These are phyloP conservation scores for Lodderomyces metapsilosis DNA, from an alignment of 1,139 yeast species.

Conservation along the genomic window DNA sequence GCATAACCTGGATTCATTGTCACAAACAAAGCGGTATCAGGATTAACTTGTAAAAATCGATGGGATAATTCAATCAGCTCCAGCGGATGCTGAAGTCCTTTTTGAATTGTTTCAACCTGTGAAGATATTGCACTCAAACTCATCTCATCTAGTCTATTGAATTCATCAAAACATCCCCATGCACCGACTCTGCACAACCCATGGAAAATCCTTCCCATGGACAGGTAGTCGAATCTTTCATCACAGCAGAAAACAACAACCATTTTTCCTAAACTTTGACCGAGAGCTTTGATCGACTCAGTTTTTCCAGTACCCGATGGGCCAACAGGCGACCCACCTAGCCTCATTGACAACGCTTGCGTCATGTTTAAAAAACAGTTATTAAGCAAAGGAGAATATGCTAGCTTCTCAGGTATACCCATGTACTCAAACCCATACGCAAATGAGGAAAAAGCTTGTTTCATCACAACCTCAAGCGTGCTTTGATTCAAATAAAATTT, in stretches of 20 bases:
- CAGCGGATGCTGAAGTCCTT: slow-evolving; percentile 26
- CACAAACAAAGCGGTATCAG: slow-evolving; percentile 72
- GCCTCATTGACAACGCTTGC: slow-evolving; percentile 67
- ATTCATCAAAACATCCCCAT: slow-evolving; percentile 97
- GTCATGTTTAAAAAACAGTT: slow-evolving; percentile 68
- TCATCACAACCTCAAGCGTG: slow-evolving; percentile 39
- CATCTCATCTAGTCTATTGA: slow-evolving; percentile 72
- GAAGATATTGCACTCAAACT: slow-evolving; percentile 85
- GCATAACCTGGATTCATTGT: slow-evolving; percentile 92
- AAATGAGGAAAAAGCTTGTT: slow-evolving; percentile 53
- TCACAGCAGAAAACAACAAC: slow-evolving; percentile 91
- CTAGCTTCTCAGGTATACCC: slow-evolving; percentile 74
- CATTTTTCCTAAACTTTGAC: slow-evolving; percentile 74
- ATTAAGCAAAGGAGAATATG: slow-evolving; percentile 72
- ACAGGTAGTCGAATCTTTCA: slow-evolving; percentile 78
- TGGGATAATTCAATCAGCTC: slow-evolving; percentile 50
- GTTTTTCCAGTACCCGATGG: slow-evolving; percentile 99
- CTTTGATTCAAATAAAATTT: slow-evolving; percentile 39
- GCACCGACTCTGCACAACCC: slow-evolving; percentile 89
- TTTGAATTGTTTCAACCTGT: slow-evolving; percentile 72
- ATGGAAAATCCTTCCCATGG: slow-evolving; percentile 72
- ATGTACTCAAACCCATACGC: slow-evolving; percentile 80
- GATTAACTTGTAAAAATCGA: slow-evolving; percentile 39
- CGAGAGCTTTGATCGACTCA: slow-evolving; percentile 84
- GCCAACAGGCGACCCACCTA: slow-evolving; percentile 94